Conservation (phyloP, 257 asterid genomes). For the Solanum rostratum region DNA sequence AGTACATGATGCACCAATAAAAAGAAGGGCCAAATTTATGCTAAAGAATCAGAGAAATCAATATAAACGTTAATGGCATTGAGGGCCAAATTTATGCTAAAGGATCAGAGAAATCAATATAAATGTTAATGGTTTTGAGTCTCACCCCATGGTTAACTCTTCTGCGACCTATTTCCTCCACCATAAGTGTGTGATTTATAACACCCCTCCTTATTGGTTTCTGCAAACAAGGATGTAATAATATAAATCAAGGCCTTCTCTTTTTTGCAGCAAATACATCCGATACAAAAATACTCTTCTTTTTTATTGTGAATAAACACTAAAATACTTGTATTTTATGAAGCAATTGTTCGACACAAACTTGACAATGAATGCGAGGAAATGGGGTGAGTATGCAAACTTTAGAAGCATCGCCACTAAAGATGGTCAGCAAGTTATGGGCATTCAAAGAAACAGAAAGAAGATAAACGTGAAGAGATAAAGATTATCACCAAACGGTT, state of each 20-base stretch:
- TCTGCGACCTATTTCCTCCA: constrained; percentile 85
- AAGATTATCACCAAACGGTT: background rate
- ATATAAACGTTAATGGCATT: too few relatives aligned
- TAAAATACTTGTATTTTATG: background rate
- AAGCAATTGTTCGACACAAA: background rate
- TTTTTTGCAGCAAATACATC: background rate
- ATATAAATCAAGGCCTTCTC: background rate
- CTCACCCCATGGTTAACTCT: constrained; percentile 72
- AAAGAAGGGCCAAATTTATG: background rate
- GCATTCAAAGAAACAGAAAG: background rate
- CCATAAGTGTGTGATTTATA: constrained; percentile 75
- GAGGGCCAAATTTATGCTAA: background rate
- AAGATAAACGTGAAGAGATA: background rate
- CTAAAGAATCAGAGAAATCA: background rate
- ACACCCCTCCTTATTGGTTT: constrained; percentile 92
- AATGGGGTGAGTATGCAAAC: background rate
- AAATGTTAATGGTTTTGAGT: background rate
- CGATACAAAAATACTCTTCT: background rate
- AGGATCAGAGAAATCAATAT: background rate
- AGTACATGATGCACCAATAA: background rate
- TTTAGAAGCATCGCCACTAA: background rate
- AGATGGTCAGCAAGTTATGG: background rate
- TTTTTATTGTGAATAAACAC: background rate
- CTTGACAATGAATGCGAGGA: background rate
- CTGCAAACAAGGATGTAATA: constrained; percentile 31